Evolutionary conservation across 1,139 yeast species (phyloP), one percentile per base, ranked within the genome.

Genomic region (Suhomyces panamericanus): DNA sequence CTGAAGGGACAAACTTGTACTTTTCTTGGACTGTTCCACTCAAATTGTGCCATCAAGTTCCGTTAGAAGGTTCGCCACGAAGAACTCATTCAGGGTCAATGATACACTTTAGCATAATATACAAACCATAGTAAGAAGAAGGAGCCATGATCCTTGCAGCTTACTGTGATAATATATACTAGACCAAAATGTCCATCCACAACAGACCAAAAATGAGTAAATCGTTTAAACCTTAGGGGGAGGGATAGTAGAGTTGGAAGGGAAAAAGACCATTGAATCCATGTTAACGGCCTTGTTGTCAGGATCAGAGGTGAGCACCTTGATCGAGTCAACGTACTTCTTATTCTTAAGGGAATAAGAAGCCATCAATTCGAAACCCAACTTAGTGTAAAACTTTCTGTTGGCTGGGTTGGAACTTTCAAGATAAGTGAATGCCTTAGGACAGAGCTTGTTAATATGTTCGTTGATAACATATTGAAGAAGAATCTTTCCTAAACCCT

Each of bases 361-460:
- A 45, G 69, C 70, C 53, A 71, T 67, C 49, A 70, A 67, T 27
- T 69, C 61, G 55, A 77, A 77, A 24, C 80, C 80, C 53, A 77
- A 60, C 57, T 75, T 76, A 47, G 67, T 67, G 55, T 77, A 77
- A 46, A 77, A 77, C 44, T 63, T 64, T 45, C 80, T 66, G 55
- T 77, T 77, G 48, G 72, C 66, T 17, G 78, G 77, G 60, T 77
- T 78, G 22, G 81, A 75, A 47, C 77, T 70, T 58, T 77, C 82
- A 54, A 77, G 67, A 55, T 77, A 77, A 44, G 52, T 53, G 34
- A 42, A 51, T 10, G 53, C 46, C 34, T 42, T 44, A 17, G 48
- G 44, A 4, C 44, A 42, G 15, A 37, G 16, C 44, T 50, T 48
- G 41, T 45, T 43, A 31, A 53, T 53, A 37, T 48, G 48, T 28